Evolutionary conservation across 768 basidiomycete species (phyloP).

Genomic region (Pleurotus pulmonarius): DNA sequence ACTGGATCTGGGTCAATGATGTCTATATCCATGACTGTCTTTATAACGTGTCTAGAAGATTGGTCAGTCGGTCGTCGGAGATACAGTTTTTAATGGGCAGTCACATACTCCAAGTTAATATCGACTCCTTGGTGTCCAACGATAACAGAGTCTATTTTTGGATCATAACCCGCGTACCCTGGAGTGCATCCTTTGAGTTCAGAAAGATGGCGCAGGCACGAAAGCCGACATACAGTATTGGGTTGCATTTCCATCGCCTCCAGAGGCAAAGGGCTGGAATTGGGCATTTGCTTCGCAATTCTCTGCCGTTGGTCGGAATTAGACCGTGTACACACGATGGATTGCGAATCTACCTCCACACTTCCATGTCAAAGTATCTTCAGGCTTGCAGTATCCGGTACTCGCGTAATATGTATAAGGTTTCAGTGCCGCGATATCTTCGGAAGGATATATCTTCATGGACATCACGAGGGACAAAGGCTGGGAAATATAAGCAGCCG

Average conservation of each 20-base stretch:
- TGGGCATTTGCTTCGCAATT: slow-evolving; percentile 5
- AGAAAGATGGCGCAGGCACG: not conserved
- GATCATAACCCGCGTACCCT: slow-evolving; percentile 6
- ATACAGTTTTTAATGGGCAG: not conserved
- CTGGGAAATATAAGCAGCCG: not conserved
- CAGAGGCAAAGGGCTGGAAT: not conserved
- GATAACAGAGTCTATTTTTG: slow-evolving; percentile 1
- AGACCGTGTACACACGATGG: not conserved
- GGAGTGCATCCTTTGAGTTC: not conserved
- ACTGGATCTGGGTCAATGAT: slow-evolving; percentile 1
- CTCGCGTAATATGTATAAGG: slow-evolving; percentile 41
- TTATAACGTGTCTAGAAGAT: not conserved
- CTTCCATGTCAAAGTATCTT: slow-evolving; percentile 37
- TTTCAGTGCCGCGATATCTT: slow-evolving; percentile 29
- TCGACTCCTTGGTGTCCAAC: slow-evolving; percentile 5
- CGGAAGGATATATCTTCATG: slow-evolving; percentile 26
- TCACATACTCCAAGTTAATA: not conserved
- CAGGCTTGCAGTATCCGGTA: slow-evolving; percentile 38
- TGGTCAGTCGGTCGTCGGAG: not conserved
- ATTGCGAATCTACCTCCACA: slow-evolving; percentile 35
- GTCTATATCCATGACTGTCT: slow-evolving; percentile 3
- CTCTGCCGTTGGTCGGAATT: not conserved
- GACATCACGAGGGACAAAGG: not conserved
- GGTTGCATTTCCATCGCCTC: not conserved
- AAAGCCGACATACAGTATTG: not conserved